phyloP scores from a whole-genome alignment of 2,329 filamentous ascomycete species.

The Aspergillus pseudotamarii region DNA sequence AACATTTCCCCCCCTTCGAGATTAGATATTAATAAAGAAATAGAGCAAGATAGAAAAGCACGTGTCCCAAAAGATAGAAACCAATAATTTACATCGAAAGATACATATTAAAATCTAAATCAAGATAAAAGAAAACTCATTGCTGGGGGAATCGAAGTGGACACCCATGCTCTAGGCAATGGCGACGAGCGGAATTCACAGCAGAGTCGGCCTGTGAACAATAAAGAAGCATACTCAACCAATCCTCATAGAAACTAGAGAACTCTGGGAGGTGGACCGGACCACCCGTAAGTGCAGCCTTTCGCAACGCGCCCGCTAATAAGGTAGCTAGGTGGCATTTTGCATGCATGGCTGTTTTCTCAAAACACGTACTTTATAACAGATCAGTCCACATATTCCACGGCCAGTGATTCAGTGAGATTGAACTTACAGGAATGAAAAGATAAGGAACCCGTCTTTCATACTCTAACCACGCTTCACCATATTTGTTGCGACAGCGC shows the following conservation, averaged over 20 bases:
- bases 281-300: background rate
- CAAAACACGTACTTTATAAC: slow-evolving; percentile 36
- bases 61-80: background rate
- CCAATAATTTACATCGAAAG: slow-evolving; percentile 2
- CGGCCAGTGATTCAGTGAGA: no score
- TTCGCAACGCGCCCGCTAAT: background rate
- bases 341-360: slow-evolving; percentile 12
- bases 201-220: background rate
- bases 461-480: slow-evolving; percentile 80
- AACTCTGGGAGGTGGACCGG: background rate
- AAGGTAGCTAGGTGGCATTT: background rate
- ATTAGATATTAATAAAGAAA: background rate
- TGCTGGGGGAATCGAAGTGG: background rate
- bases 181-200: background rate
- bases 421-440: slow-evolving; percentile 69
- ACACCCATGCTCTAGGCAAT: background rate
- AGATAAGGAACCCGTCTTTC: slow-evolving; percentile 78
- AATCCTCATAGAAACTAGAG: background rate
- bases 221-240: background rate
- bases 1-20: background rate
- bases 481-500: slow-evolving; percentile 76
- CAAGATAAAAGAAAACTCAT: background rate
- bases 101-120: background rate
- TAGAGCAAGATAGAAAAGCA: background rate
- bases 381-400: slow-evolving; percentile 7